Evolutionary conservation across 1,284 basidiomycete genomes (phyloP), one percentile per base, ranked within the genome.

Genomic region (Papiliotrema laurentii): DNA sequence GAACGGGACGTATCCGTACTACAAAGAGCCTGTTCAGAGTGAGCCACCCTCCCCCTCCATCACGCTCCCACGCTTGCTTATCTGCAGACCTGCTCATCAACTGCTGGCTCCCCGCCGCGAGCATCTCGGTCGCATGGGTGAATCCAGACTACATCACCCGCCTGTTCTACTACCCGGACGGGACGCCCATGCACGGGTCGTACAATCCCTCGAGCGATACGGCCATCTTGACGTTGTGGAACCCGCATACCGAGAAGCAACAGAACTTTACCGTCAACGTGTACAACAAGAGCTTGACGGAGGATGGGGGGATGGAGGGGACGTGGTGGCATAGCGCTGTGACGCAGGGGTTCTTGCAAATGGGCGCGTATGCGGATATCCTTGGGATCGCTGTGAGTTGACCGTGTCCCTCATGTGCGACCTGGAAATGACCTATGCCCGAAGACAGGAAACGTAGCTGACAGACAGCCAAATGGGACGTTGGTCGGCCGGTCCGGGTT

Each of bases 301-400:
- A 67, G 41, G 61, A 67, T 45, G n/a, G n/a, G n/a, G 40, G 53
- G n/a, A 56, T 56, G 0, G 42, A 39, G n/a, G 54, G 53, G 1
- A 46, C 50, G 24, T 67, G 63, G 63, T 67, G 64, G 64, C 55
- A 58, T 44, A 52, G 54, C 25, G 61, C 63, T 0, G 28, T 67
- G 5, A 56, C 55, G 1, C 63, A 65, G 39, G 56, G 41, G 2
- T 37, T 58, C 4, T 27, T 37, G 1, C 50, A 54, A 37, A 41
- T 67, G n/a, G 61, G 51, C 5, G 46, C 35, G 6, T 44, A 22
- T 28, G 50, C 46, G 5, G 14, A 18, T 16, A 36, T 61, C 10
- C 27, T n/a, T 16, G 63, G 60, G 19, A 37, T 60, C n/a, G 19
- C n/a, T 18, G 34, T 36, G 9, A 18, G 34, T 36, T 6, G 6